phyloP scores from a whole-genome alignment of 805 yeast species.

The Saccharomycopsis capsularis region DNA sequence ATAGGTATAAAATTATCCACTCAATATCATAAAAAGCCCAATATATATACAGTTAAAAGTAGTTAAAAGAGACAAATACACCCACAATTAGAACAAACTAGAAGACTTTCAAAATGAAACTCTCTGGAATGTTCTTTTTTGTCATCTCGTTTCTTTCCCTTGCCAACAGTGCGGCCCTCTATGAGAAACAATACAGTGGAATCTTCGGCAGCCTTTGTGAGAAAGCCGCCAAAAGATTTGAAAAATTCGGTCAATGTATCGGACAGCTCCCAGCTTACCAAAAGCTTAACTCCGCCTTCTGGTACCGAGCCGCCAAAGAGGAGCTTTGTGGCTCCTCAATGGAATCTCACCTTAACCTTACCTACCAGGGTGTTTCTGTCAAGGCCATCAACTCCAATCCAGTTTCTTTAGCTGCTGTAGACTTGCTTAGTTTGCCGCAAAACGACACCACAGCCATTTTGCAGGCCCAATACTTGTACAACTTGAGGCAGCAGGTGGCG shows the following conservation, averaged over 20 bases:
- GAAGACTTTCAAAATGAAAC: no score
- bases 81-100: no score
- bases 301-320: constrained; percentile 20
- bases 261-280: constrained; percentile 12
- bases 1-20: no score
- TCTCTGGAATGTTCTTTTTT: no score
- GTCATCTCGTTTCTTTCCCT: no score
- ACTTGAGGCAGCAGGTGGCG: background rate
- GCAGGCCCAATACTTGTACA: constrained; percentile 13
- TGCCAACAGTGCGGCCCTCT: no score
- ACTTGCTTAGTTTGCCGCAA: background rate
- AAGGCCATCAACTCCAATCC: background rate
- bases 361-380: background rate
- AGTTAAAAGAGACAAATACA: no score
- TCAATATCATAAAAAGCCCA: no score
- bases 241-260: constrained; percentile 18
- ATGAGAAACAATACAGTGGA: constrained; percentile 17
- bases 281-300: constrained; percentile 12
- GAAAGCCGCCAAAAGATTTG: constrained; percentile 6
- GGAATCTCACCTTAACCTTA: no score
- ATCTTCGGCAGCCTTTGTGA: constrained; percentile 18
- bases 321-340: constrained; percentile 15
- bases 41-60: no score
- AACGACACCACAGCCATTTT: constrained; percentile 8
- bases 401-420: no score